Conservation (phyloP, 1,284 basidiomycete species). For the Inonotus hispidus region DNA sequence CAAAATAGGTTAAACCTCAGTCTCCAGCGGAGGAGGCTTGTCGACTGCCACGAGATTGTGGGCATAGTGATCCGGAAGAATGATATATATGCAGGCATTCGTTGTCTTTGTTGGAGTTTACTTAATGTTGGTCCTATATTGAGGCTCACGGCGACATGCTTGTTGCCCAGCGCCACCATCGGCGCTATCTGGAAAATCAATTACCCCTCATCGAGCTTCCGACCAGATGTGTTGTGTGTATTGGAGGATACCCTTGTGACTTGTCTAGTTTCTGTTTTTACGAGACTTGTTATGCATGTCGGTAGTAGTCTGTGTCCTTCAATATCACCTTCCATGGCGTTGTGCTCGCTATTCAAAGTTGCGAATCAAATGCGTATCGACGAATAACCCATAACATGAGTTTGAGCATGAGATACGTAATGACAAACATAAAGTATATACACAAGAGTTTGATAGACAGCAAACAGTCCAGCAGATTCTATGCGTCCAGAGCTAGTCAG, state of each 20-base stretch:
- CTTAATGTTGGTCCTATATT: too few relatives aligned
- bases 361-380: too few relatives aligned
- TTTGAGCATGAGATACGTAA: not conserved
- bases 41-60: too few relatives aligned
- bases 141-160: not conserved
- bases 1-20: not conserved
- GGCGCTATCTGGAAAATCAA: slow-evolving; percentile 4
- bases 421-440: not conserved
- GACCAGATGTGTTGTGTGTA: not conserved
- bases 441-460: not conserved
- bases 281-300: not conserved
- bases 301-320: not conserved
- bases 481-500: not conserved
- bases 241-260: not conserved
- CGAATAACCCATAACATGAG: too few relatives aligned
- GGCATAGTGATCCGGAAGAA: too few relatives aligned
- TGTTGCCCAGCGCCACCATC: not conserved
- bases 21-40: too few relatives aligned
- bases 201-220: slow-evolving; percentile 9
- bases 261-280: not conserved
- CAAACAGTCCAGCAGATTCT: not conserved
- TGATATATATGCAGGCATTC: too few relatives aligned
- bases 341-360: too few relatives aligned
- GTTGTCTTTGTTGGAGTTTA: too few relatives aligned
- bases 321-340: too few relatives aligned